Evolutionary conservation across 1,284 basidiomycete species (phyloP).

Genomic region (Amylostereum areolatum): DNA sequence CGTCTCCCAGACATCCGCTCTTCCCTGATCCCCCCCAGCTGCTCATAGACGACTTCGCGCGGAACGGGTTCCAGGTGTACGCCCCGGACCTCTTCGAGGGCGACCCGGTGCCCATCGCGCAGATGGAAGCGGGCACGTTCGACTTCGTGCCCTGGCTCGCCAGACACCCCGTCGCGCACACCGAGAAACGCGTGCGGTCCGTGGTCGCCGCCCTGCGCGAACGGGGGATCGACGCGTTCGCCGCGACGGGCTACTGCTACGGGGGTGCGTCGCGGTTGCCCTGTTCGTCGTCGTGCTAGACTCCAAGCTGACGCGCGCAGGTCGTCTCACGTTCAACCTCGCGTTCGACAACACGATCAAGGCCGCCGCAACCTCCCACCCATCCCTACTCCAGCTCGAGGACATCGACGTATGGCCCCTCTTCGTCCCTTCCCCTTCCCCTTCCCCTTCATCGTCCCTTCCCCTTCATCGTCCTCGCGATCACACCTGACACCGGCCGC

Average conservation of each 20-base stretch:
- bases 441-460: too few species aligned
- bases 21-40: slow-evolving; percentile 22
- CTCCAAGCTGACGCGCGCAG: too few species aligned
- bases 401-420: too few species aligned
- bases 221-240: not conserved
- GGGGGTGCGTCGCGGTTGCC: too few species aligned
- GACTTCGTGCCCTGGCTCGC: not conserved
- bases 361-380: not conserved
- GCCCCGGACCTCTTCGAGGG: slow-evolving; percentile 39
- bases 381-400: not conserved
- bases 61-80: slow-evolving; percentile 42
- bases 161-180: not conserved
- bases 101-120: slow-evolving; percentile 29
- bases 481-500: too few species aligned
- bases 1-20: not conserved
- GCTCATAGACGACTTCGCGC: slow-evolving; percentile 48
- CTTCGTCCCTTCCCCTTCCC: too few species aligned
- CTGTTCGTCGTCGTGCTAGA: too few species aligned
- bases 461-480: too few species aligned
- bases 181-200: not conserved
- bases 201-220: not conserved
- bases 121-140: not conserved
- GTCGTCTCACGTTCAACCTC: not conserved
- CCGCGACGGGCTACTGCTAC: not conserved
- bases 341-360: not conserved